Evolutionary conservation across 495 filamentous ascomycete species (phyloP).

Genomic region (Lepraria neglecta): DNA sequence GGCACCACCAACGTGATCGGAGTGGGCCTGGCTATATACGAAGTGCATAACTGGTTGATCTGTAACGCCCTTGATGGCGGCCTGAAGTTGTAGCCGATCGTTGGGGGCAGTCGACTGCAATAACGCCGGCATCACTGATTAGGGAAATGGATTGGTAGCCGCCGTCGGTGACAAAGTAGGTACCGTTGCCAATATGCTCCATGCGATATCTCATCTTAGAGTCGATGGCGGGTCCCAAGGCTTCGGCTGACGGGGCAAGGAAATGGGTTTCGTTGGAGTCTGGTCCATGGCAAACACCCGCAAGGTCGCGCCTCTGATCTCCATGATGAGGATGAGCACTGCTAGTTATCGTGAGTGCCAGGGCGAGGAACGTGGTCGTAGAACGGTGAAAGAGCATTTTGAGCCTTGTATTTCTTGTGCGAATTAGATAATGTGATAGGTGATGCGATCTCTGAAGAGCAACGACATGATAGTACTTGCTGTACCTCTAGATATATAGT

Average conservation of each 20-base stretch:
- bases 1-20: slow-evolving; percentile 38
- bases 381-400: no score
- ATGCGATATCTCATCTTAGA: slow-evolving; percentile 30
- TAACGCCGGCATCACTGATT: slow-evolving; percentile 34
- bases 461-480: no score
- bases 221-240: neutral
- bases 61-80: slow-evolving; percentile 36
- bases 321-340: no score
- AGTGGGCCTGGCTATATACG: slow-evolving; percentile 39
- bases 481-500: no score
- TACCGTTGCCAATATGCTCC: slow-evolving; percentile 33
- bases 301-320: no score
- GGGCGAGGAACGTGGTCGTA: no score
- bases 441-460: no score
- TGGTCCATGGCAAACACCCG: no score
- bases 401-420: no score
- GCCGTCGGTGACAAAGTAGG: slow-evolving; percentile 38
- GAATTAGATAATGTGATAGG: no score
- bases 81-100: slow-evolving; percentile 34
- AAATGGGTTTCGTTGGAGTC: no score
- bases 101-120: slow-evolving; percentile 40
- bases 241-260: neutral
- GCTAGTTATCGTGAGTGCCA: no score
- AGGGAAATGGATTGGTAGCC: slow-evolving; percentile 35
- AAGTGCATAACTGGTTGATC: slow-evolving; percentile 33